Base-by-base conservation (phyloP, 1,139 yeast species). In the Magnusiomyces paraingens region DNA sequence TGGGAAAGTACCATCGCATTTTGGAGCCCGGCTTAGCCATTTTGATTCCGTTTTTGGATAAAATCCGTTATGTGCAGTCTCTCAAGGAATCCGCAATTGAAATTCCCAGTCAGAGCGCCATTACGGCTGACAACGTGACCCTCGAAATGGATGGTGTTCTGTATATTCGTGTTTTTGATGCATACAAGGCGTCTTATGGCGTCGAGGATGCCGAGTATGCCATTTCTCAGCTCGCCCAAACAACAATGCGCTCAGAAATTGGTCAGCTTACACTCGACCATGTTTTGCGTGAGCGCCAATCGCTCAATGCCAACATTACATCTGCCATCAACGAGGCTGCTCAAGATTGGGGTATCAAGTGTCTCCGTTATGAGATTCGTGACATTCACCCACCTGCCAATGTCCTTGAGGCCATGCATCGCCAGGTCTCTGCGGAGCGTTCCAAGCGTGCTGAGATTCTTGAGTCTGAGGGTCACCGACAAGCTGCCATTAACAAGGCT, bases 141-240 rank as follows among this genome's bases (percentile, higher is more conserved):
- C 75, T 88, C 61, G 94, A 86, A 62, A 77, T 88, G 75, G 95
- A 88, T 63, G 95, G 95, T 58, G 85, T 88, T 21, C 75, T 88
- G 57, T 88, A 86, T 66, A 81, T 86, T 62, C 82, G 83, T 62
- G 91, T 87, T 6, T 76, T 79, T 55, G 95, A 88, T 65, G 86
- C 95, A 5, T 87, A 83, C 69, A 86, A 85, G 73, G 95, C 95
- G 17, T 81, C 88, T 55, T 88, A 88, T 64, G 95, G 95, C 4
- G 95, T 88, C 38, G 95, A 88, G 64, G 93, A 88, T 65, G 89
- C 90, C 54, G 87, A 84, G 66, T 88, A 85, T 67, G 95, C 95
- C 49, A 83, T 88, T 55, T 77, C 86, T 51, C 95, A 88, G 70
- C 77, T 88, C 61, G 95, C 95, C 0, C 95, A 87, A 68, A 87